Evolutionary conservation across 73 alveolate species (phyloP).

Genomic region (Paramecium octaurelia): DNA sequence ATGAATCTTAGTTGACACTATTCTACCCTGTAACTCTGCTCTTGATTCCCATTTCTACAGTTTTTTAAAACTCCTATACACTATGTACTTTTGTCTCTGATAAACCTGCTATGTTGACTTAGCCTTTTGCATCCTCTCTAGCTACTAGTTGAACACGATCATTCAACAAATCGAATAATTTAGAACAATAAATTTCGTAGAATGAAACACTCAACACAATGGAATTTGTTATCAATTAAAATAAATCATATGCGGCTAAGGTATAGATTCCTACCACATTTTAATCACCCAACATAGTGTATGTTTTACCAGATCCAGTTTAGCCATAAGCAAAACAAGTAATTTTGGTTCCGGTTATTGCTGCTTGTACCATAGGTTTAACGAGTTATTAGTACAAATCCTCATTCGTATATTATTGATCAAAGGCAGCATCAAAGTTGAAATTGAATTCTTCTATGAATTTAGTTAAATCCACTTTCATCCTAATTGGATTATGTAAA

Average conservation of each 20-base stretch:
- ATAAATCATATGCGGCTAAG: constrained; percentile 95
- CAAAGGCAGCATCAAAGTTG: constrained; percentile 94
- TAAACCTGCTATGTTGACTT: constrained; percentile 96
- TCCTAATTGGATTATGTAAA: constrained; percentile 51
- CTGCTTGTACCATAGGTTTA: constrained; percentile 96
- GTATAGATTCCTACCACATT: constrained; percentile 96
- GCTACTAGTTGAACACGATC: constrained; percentile 87
- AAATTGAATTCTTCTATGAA: constrained; percentile 97
- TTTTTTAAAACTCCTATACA: constrained; percentile 72
- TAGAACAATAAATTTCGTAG: constrained; percentile 99
- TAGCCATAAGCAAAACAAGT: constrained; percentile 97
- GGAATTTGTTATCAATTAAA: constrained; percentile 74
- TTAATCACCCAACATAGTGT: constrained; percentile 96
- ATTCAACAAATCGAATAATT: constrained; percentile 97
- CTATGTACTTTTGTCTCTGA: constrained; percentile 74
- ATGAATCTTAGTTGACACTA: constrained; percentile 69
- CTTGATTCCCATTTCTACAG: constrained; percentile 76
- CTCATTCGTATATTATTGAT: constrained; percentile 90
- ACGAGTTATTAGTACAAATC: constrained; percentile 63
- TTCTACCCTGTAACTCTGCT: constrained; percentile 73
- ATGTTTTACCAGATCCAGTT: constrained; percentile 99
- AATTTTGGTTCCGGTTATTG: constrained; percentile 86
- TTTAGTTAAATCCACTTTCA: constrained; percentile 98
- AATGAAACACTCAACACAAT: constrained; percentile 89
- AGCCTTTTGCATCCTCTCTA: constrained; percentile 98